Evolutionary conservation across 257 asterid species (phyloP).

Genomic region (Nicotiana paniculata): DNA sequence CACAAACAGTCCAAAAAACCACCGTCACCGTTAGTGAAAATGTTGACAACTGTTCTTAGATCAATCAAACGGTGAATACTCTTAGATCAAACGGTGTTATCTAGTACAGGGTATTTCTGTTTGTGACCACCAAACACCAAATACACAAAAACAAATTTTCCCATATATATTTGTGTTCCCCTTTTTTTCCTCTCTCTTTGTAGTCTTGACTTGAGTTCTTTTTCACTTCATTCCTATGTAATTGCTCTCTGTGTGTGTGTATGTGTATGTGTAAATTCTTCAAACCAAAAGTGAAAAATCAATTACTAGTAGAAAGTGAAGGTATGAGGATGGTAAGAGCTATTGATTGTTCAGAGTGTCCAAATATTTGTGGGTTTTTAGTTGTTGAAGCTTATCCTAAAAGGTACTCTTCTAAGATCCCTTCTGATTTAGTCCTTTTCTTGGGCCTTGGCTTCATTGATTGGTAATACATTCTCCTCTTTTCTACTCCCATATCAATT

Average conservation of each 20-base stretch:
- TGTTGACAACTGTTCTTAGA: not conserved
- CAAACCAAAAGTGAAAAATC: too few species aligned
- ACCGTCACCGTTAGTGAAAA: not conserved
- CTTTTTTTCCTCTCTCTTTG: not conserved
- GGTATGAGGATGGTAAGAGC: constrained; percentile 53
- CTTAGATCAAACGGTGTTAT: not conserved
- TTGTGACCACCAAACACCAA: not conserved
- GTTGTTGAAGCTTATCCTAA: constrained; percentile 93
- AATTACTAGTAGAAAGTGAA: not conserved
- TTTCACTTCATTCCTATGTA: not conserved
- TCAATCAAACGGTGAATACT: not conserved
- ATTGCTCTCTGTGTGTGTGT: not conserved
- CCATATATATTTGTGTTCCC: not conserved
- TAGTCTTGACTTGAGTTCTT: not conserved
- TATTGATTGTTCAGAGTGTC: constrained; percentile 38
- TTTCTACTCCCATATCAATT: not conserved
- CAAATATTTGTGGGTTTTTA: constrained; percentile 52
- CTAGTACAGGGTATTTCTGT: not conserved
- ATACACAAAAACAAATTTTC: not conserved
- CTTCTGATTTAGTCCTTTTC: constrained; percentile 93
- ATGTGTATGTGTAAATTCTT: not conserved
- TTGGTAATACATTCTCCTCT: constrained; percentile 46
- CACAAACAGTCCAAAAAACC: not conserved
- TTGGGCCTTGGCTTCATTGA: constrained; percentile 96
- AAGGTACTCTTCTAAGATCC: constrained; percentile 97